Conservation (phyloP, 23 red algal genomes). For the Agarophyton chilense region DNA sequence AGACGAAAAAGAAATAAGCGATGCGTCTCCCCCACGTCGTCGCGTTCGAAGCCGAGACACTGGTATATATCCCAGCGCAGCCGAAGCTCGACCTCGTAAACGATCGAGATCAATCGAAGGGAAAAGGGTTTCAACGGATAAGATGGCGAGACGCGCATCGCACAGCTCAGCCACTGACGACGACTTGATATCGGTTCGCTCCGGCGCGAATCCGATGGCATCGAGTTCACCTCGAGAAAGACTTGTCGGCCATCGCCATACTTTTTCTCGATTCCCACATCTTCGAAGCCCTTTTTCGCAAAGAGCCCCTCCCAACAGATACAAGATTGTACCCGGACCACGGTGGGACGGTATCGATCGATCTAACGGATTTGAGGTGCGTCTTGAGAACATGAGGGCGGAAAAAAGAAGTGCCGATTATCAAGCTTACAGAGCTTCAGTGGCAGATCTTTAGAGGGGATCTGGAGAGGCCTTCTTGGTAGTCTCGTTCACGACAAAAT, state of each 20-base stretch:
- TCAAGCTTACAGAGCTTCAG: conserved; percentile 48
- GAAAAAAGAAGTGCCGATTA: conserved; percentile 27
- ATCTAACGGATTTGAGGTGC: conserved; percentile 59
- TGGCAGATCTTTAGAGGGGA: conserved; percentile 31
- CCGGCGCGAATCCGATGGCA: conserved; percentile 13
- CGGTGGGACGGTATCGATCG: conserved; percentile 69
- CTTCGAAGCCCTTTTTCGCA: conserved; percentile 9
- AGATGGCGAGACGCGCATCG: conserved; percentile 6
- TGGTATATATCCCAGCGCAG: background rate
- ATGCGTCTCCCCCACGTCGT: conserved; percentile 41
- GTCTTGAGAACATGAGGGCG: conserved; percentile 48
- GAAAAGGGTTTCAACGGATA: conserved; percentile 26
- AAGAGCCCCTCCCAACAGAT: conserved; percentile 48
- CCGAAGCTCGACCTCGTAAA: conserved; percentile 11
- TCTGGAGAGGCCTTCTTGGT: background rate
- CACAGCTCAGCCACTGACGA: conserved; percentile 31
- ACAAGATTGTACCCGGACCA: conserved; percentile 50
- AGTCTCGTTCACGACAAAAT: background rate
- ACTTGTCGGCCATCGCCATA: background rate
- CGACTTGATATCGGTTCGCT: conserved; percentile 27
- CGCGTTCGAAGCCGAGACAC: conserved; percentile 13
- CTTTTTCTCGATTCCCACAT: background rate
- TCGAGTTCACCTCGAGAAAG: conserved; percentile 26
- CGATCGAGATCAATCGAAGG: conserved; percentile 25
- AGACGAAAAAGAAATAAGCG: conserved; percentile 33